These are phyloP conservation scores for maize (Zea mays) DNA, from an alignment of 176 grass and related monocot genomes.

Conservation along the genomic window DNA sequence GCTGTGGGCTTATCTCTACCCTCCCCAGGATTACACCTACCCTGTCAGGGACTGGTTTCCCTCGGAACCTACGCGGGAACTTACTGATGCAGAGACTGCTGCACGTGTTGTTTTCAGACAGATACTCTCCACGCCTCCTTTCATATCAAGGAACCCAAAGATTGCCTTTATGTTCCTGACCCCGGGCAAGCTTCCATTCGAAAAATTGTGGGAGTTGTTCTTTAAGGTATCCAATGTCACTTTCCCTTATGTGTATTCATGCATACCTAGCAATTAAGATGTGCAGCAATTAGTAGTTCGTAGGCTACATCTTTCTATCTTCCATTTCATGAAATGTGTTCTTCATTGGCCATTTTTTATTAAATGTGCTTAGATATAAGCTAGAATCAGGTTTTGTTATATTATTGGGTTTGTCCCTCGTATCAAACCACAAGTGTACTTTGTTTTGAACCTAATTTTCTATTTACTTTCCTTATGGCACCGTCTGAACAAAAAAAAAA, in stretches of 20 bases:
- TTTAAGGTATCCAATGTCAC: constrained; percentile 48
- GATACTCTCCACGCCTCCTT: constrained; percentile 56
- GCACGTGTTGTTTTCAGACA: constrained; percentile 57
- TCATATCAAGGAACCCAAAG: constrained; percentile 55
- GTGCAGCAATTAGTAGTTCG: not conserved
- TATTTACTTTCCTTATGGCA: not conserved
- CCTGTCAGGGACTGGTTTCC: constrained; percentile 79
- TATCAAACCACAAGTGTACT: not conserved
- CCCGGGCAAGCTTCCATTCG: constrained; percentile 76
- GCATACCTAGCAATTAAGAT: not conserved
- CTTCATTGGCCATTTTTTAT: not conserved
- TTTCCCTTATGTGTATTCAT: not conserved
- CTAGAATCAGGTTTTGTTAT: not conserved
- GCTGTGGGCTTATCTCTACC: constrained; percentile 63
- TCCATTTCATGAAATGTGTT: not conserved
- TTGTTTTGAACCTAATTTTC: not conserved
- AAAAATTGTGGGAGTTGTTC: constrained; percentile 83
- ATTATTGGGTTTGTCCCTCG: too few relatives aligned
- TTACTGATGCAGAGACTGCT: constrained; percentile 69
- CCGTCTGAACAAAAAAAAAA: not conserved
- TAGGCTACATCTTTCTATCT: not conserved
- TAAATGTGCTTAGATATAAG: not conserved
- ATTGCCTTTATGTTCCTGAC: constrained; percentile 90
- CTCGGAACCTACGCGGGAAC: constrained; percentile 46
- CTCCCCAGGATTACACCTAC: constrained; percentile 57